Evolutionary conservation across 2,329 filamentous ascomycete species (phyloP).

Genomic region (Aspergillus aculeatinus): DNA sequence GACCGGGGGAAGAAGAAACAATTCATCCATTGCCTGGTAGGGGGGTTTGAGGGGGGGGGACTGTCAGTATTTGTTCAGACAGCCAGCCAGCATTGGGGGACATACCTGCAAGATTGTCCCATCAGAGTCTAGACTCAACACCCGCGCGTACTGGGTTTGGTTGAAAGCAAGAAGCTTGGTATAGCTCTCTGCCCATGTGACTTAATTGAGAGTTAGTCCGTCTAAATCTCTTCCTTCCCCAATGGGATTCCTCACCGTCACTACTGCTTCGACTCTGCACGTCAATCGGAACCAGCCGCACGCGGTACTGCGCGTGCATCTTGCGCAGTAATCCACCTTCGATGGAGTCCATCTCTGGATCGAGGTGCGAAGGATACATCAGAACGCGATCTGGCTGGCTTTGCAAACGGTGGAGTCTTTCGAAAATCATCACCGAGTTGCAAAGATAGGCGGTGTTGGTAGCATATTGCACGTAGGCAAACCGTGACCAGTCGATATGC

Average conservation of each 20-base stretch:
- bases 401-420: background rate
- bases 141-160: no score
- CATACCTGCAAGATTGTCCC: no score
- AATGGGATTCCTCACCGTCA: background rate
- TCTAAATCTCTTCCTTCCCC: no score
- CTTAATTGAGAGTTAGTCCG: no score
- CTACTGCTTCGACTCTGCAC: background rate
- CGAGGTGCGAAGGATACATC: conserved; percentile 1
- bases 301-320: background rate
- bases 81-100: background rate
- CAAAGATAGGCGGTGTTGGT: background rate
- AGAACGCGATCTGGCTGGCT: background rate
- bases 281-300: background rate
- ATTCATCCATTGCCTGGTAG: conserved; percentile 4
- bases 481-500: background rate
- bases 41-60: no score
- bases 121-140: no score
- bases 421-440: conserved; percentile 4
- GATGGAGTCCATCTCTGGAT: background rate
- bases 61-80: no score
- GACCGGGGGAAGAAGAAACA: background rate
- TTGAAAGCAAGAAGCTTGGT: no score
- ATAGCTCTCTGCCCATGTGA: no score
- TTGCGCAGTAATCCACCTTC: background rate
- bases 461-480: conserved; percentile 5